Evolutionary conservation across 2,329 filamentous ascomycete species (phyloP).

Genomic region (Dactylella cylindrospora): DNA sequence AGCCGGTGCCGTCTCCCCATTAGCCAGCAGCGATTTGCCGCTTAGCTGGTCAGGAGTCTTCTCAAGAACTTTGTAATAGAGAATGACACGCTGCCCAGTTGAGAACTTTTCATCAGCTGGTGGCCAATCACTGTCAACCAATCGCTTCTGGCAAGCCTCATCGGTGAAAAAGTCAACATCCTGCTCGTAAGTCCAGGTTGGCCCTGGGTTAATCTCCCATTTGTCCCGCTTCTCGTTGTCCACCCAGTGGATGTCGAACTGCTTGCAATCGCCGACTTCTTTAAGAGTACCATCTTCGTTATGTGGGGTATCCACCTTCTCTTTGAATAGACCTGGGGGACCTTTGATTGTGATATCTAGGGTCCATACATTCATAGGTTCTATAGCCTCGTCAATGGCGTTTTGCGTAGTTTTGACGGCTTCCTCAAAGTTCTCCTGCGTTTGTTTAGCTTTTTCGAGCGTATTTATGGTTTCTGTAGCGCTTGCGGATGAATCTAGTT

Average conservation of each 20-base stretch:
- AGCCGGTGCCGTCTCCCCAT: slow-evolving; percentile 2
- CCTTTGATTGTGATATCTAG: slow-evolving; percentile 16
- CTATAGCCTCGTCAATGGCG: not conserved
- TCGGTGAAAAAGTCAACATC: slow-evolving; percentile 12
- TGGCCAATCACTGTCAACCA: slow-evolving; percentile 19
- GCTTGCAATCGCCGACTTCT: slow-evolving; percentile 8
- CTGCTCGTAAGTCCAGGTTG: not conserved
- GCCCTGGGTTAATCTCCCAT: slow-evolving; percentile 8
- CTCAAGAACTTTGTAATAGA: slow-evolving; percentile 13
- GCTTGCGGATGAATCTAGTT: not conserved
- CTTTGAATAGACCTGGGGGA: slow-evolving; percentile 7
- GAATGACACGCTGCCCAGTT: slow-evolving; percentile 5
- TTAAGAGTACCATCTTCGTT: slow-evolving; percentile 4
- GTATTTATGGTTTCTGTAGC: slow-evolving; percentile 1
- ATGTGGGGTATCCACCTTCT: slow-evolving; percentile 1
- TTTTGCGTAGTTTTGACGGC: not conserved
- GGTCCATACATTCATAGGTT: not conserved
- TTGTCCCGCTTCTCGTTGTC: not conserved
- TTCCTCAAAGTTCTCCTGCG: slow-evolving; percentile 5
- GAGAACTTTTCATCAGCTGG: not conserved
- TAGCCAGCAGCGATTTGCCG: slow-evolving; percentile 2
- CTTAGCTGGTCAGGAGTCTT: slow-evolving; percentile 2
- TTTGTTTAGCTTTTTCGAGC: not conserved
- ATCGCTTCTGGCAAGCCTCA: slow-evolving; percentile 3
- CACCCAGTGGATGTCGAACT: slow-evolving; percentile 13